phyloP scores from a whole-genome alignment of 257 asterid species.

The Solanum rostratum region DNA sequence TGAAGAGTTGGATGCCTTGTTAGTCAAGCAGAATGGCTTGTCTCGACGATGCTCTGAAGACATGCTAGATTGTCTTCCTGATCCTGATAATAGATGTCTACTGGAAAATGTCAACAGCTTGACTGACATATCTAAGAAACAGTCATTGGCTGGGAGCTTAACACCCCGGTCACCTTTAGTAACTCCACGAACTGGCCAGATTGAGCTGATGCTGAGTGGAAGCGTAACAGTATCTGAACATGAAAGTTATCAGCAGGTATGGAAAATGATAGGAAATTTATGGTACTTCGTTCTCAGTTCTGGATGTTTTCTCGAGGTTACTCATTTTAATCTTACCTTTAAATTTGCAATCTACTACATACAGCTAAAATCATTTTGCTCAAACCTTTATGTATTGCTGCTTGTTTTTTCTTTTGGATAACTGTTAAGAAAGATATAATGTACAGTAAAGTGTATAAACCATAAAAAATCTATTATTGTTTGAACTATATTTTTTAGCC shows the following conservation, averaged over 20 bases:
- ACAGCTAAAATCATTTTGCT: background rate
- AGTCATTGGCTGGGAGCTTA: constrained; percentile 64
- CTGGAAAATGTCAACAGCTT: constrained; percentile 33
- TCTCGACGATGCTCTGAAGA: constrained; percentile 39
- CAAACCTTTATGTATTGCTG: background rate
- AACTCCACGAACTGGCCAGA: constrained; percentile 77
- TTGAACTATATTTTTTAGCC: background rate
- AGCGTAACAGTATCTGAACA: constrained; percentile 55
- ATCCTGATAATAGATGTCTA: constrained; percentile 27
- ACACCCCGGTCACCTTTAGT: constrained; percentile 87
- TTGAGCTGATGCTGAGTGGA: constrained; percentile 64
- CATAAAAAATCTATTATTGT: background rate
- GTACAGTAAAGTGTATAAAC: background rate
- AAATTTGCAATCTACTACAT: background rate
- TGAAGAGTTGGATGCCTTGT: constrained; percentile 38
- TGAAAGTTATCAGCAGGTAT: constrained; percentile 89
- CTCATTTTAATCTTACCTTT: background rate
- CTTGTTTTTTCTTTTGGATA: background rate
- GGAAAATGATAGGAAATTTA: background rate
- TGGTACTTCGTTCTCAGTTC: background rate
- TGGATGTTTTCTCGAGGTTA: background rate
- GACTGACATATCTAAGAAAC: constrained; percentile 32
- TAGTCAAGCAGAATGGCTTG: constrained; percentile 32
- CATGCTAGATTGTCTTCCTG: constrained; percentile 36
- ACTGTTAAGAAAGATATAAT: background rate